Percentiles rank a stretch among this genome's conserved stretches.
Evolutionary conservation across 2,329 filamentous ascomycete genomes (phyloP).

Genomic region (Plenodomus biglobosus): DNA sequence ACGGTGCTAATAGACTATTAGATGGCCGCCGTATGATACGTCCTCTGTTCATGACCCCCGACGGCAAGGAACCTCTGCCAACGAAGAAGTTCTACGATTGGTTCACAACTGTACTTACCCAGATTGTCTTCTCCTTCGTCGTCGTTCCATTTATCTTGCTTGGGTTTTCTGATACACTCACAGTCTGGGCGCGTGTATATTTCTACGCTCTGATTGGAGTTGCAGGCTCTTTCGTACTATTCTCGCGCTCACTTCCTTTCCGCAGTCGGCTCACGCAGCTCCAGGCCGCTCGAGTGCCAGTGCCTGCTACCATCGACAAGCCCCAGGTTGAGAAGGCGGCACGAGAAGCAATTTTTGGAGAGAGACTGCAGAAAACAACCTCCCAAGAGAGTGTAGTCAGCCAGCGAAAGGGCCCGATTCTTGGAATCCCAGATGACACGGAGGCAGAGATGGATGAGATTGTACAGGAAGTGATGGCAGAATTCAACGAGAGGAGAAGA

Average conservation of each 20-base stretch:
- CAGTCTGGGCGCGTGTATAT: slow-evolving; percentile 82
- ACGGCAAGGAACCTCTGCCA: slow-evolving; percentile 58
- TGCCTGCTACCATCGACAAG: slow-evolving; percentile 24
- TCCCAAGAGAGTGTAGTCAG: slow-evolving; percentile 58
- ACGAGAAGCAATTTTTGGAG: slow-evolving; percentile 39
- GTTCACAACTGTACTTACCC: slow-evolving; percentile 72
- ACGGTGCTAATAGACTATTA: slow-evolving; percentile 41
- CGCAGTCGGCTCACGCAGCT: slow-evolving; percentile 46
- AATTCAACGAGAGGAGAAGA: slow-evolving; percentile 64
- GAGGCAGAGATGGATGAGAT: slow-evolving; percentile 76
- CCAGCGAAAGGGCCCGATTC: slow-evolving; percentile 59
- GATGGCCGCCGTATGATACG: slow-evolving; percentile 87
- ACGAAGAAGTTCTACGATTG: slow-evolving; percentile 86
- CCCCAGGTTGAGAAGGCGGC: slow-evolving; percentile 34
- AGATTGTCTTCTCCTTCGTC: slow-evolving; percentile 79
- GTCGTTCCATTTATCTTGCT: slow-evolving; percentile 86
- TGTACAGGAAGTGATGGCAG: slow-evolving; percentile 70
- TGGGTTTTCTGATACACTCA: slow-evolving; percentile 67
- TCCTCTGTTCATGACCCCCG: slow-evolving; percentile 85
- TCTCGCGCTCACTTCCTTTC: slow-evolving; percentile 74
- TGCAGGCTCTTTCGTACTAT: slow-evolving; percentile 67
- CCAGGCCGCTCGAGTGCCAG: slow-evolving; percentile 24
- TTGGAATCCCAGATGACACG: slow-evolving; percentile 79
- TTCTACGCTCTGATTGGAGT: slow-evolving; percentile 80
- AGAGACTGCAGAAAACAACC: slow-evolving; percentile 50